A percentile compares a stretch with the other conserved stretches of the same genome.
These are phyloP conservation scores for Wallacemonas rigidus DNA, from an alignment of 208 protist species.

Conservation along the genomic window DNA sequence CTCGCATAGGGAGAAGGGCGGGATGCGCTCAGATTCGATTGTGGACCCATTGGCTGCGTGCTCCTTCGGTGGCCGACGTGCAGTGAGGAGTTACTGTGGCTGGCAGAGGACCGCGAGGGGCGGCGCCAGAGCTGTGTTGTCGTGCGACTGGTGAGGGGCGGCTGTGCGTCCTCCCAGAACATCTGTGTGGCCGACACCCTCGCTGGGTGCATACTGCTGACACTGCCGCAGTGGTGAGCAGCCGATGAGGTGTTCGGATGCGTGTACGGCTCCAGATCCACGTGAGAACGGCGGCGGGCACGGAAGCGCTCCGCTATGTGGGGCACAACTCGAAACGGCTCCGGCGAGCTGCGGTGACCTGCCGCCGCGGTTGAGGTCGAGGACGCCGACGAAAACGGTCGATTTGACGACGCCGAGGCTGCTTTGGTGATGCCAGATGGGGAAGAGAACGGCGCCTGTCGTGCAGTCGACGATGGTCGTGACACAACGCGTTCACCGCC, in stretches of 20 bases:
- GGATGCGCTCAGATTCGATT: not conserved
- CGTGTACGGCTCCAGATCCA: constrained; percentile 20
- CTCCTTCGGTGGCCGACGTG: not conserved
- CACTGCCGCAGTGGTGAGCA: constrained; percentile 13
- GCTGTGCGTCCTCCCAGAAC: not conserved
- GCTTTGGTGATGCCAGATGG: too few relatives aligned
- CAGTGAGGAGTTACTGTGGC: not conserved
- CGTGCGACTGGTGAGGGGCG: not conserved
- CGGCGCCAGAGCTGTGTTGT: not conserved
- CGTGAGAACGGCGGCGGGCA: constrained; percentile 17
- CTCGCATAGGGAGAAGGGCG: too few relatives aligned
- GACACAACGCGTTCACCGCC: not conserved
- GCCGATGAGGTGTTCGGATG: not conserved
- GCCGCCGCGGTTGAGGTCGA: not conserved
- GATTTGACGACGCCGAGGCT: not conserved
- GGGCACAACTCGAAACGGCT: constrained; percentile 18
- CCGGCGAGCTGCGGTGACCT: not conserved
- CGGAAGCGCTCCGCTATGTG: constrained; percentile 14
- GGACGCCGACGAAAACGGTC: not conserved
- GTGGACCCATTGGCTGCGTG: constrained; percentile 4
- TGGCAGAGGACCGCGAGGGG: not conserved
- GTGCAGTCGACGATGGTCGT: not conserved
- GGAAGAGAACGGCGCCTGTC: not conserved
- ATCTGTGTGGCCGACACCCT: not conserved
- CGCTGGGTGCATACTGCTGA: not conserved